Percentiles rank a stretch among this genome's conserved stretches.
phyloP scores from a whole-genome alignment of 345 rosid genomes.

The Xanthoceras sorbifolium region DNA sequence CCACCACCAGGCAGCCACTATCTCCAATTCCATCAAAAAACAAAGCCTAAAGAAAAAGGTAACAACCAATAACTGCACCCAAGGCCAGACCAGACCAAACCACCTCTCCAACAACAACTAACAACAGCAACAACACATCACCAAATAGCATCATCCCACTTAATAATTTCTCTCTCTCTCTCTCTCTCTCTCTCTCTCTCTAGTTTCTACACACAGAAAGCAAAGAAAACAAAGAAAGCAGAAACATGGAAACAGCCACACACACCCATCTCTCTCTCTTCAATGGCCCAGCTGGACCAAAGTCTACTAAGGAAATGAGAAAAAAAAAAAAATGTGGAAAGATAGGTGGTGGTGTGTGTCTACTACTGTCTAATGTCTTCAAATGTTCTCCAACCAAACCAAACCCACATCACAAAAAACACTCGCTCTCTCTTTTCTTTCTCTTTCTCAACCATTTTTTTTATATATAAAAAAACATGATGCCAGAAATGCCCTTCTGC shows the following conservation, averaged over 20 bases:
- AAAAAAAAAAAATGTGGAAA: constrained; percentile 20
- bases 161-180: constrained; percentile 2
- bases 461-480: constrained; percentile 16
- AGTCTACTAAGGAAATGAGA: constrained; percentile 24
- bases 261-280: constrained; percentile 33
- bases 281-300: constrained; percentile 72
- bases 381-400: constrained; percentile 57
- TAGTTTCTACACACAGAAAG: not conserved
- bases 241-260: constrained; percentile 32
- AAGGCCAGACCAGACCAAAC: not conserved
- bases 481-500: constrained; percentile 76
- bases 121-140: constrained; percentile 23
- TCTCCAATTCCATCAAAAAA: constrained; percentile 1
- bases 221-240: constrained; percentile 24
- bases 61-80: constrained; percentile 24
- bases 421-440: not conserved
- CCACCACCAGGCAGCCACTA: not conserved
- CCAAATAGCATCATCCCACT: constrained; percentile 34
- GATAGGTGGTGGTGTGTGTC: constrained; percentile 7
- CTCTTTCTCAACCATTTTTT: constrained; percentile 14
- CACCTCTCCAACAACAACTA: constrained; percentile 10
- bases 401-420: constrained; percentile 34
- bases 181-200: constrained; percentile 16
- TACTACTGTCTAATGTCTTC: constrained; percentile 30
- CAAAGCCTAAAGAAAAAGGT: constrained; percentile 33